Conservation (phyloP, 2,329 filamentous ascomycete genomes). For the Talaromyces amestolkiae region DNA sequence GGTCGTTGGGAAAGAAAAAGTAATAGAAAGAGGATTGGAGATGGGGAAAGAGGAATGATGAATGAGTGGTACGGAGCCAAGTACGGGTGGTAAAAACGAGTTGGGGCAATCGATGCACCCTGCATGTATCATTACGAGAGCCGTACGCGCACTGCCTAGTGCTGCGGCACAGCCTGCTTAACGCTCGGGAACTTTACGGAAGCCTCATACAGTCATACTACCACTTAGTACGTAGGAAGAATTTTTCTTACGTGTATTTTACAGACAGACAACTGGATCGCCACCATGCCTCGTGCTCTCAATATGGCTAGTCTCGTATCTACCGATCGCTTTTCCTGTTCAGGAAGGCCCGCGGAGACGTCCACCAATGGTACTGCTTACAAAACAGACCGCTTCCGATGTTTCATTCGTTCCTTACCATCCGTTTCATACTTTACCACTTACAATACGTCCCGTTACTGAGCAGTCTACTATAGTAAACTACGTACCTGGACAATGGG, state of each 20-base stretch:
- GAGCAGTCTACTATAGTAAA: not conserved
- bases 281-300: not conserved
- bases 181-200: not conserved
- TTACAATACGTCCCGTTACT: not conserved
- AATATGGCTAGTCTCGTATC: not conserved
- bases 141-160: not conserved
- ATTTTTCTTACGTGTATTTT: slow-evolving; percentile 4
- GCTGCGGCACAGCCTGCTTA: not conserved
- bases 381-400: not conserved
- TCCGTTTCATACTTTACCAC: not conserved
- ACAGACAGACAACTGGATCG: not conserved
- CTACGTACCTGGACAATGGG: not conserved
- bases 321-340: not conserved
- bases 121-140: not conserved
- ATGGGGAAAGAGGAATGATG: not conserved
- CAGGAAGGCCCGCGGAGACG: not conserved
- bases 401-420: not conserved
- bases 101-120: not conserved
- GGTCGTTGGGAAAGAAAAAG: not conserved
- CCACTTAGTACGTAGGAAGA: not conserved
- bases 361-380: not conserved
- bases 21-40: not conserved
- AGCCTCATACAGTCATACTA: too few species aligned
- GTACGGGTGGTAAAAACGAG: not conserved
- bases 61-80: not conserved